Evolutionary conservation across 192 early-diverging fungal genomes (phyloP).

Genomic region (Entomortierella chlamydospora): DNA sequence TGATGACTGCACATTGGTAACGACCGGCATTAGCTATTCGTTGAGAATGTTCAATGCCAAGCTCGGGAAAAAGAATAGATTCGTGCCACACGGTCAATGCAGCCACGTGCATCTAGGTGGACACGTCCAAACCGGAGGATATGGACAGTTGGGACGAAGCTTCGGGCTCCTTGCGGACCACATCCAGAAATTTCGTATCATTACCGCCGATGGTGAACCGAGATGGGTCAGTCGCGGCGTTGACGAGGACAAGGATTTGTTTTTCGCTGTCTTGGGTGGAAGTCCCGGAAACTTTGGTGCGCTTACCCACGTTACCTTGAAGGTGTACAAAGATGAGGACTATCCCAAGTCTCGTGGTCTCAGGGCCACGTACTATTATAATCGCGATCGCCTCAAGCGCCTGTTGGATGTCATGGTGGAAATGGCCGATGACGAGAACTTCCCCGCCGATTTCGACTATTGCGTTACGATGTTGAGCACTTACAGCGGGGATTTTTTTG

Average conservation of each 20-base stretch:
- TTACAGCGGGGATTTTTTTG: background rate
- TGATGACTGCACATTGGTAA: conserved; percentile 25
- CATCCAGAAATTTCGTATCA: conserved; percentile 52
- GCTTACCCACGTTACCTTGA: conserved; percentile 36
- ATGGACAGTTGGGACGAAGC: conserved; percentile 40
- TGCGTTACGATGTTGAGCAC: conserved; percentile 17
- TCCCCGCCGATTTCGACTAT: conserved; percentile 33
- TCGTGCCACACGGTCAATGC: conserved; percentile 41
- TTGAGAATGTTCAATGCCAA: too few species aligned
- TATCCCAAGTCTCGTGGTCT: conserved; percentile 40
- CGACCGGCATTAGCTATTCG: conserved; percentile 42
- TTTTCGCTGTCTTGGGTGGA: conserved; percentile 48
- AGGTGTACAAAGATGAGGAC: conserved; percentile 29
- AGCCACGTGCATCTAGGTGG: conserved; percentile 38
- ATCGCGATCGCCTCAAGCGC: conserved; percentile 11
- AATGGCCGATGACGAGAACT: background rate
- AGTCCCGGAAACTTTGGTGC: conserved; percentile 57
- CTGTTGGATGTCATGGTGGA: conserved; percentile 44
- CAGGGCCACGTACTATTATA: conserved; percentile 7
- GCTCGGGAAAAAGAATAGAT: conserved; percentile 21
- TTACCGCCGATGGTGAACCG: conserved; percentile 35
- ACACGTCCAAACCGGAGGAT: conserved; percentile 53
- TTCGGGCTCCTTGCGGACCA: conserved; percentile 54
- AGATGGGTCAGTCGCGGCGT: conserved; percentile 7
- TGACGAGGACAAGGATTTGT: conserved; percentile 22